These are phyloP conservation scores for Vanrija pseudolonga DNA, from an alignment of 1,284 basidiomycete species.

Conservation along the genomic window DNA sequence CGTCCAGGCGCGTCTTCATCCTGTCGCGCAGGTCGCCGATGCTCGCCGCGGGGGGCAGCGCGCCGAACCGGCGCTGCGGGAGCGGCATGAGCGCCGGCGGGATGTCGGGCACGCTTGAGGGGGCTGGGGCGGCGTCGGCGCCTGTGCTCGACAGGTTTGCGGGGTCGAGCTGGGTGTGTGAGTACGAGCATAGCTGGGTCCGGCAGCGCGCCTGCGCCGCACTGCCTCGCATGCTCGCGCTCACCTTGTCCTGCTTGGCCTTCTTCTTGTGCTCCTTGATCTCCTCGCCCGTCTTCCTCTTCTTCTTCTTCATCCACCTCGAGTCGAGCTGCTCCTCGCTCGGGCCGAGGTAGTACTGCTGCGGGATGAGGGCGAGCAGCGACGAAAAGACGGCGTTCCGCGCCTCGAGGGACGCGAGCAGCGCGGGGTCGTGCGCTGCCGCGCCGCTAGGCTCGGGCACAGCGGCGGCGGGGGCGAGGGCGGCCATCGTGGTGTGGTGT, in stretches of 20 bases:
- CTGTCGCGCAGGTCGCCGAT: conserved; percentile 72
- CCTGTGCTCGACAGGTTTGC: conserved; percentile 57
- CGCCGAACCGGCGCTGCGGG: conserved; percentile 42
- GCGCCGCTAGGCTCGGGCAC: not conserved
- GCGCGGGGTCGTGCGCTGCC: conserved; percentile 6
- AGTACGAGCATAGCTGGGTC: not conserved
- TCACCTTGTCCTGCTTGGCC: conserved; percentile 76
- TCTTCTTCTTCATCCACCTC: conserved; percentile 86
- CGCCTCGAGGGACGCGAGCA: conserved; percentile 61
- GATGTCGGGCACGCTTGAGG: conserved; percentile 15
- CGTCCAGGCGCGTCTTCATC: conserved; percentile 69
- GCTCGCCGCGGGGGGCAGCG: conserved; percentile 65
- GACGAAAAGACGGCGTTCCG: conserved; percentile 81
- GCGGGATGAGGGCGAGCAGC: conserved; percentile 75
- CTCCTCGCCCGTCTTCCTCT: conserved; percentile 75
- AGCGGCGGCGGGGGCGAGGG: conserved; percentile 1
- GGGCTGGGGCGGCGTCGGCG: conserved; percentile 34
- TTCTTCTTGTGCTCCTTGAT: conserved; percentile 81
- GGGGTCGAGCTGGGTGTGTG: conserved; percentile 69
- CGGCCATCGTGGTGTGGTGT: conserved; percentile 2
- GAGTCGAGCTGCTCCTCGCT: conserved; percentile 65
- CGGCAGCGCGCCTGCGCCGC: too few relatives aligned
- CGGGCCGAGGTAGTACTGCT: conserved; percentile 75
- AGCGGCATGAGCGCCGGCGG: conserved; percentile 11
- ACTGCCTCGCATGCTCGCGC: too few relatives aligned